Percentiles rank a stretch among this genome's conserved stretches.
Evolutionary conservation across 768 basidiomycete species (phyloP).

Genomic region (Tricholoma sp.): DNA sequence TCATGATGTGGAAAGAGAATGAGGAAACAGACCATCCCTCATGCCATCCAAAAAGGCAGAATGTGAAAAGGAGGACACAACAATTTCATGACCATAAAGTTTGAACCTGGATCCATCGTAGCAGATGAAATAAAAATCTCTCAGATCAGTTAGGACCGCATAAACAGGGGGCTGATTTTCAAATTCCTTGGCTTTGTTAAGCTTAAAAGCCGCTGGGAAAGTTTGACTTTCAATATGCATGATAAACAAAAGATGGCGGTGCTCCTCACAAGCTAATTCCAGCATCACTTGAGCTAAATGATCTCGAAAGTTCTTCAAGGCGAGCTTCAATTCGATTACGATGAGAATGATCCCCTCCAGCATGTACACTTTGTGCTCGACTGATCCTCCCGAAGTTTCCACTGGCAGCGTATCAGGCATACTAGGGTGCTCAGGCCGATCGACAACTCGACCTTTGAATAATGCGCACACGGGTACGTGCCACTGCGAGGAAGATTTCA

Average conservation of each 20-base stretch:
- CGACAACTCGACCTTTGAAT: neutral
- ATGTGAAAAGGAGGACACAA: neutral
- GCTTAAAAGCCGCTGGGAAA: neutral
- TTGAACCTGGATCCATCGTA: neutral
- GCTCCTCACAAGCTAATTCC: neutral
- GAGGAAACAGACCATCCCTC: neutral
- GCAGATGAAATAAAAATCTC: neutral
- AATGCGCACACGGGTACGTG: neutral
- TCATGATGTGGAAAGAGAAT: neutral
- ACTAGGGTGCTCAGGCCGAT: neutral
- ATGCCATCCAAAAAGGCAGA: neutral
- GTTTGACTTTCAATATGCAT: neutral
- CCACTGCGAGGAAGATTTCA: neutral
- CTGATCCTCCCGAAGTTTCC: neutral
- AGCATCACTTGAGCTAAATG: neutral
- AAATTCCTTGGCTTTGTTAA: neutral
- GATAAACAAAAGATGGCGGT: neutral
- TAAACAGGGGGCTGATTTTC: too few relatives aligned
- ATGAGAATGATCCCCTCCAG: neutral
- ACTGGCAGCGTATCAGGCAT: neutral
- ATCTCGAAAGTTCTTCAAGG: neutral
- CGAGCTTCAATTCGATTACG: neutral
- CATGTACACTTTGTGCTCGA: neutral
- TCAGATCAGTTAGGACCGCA: neutral
- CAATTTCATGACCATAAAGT: neutral